Base-by-base conservation (phyloP, 768 basidiomycete genomes). In the Collybia sordida region DNA sequence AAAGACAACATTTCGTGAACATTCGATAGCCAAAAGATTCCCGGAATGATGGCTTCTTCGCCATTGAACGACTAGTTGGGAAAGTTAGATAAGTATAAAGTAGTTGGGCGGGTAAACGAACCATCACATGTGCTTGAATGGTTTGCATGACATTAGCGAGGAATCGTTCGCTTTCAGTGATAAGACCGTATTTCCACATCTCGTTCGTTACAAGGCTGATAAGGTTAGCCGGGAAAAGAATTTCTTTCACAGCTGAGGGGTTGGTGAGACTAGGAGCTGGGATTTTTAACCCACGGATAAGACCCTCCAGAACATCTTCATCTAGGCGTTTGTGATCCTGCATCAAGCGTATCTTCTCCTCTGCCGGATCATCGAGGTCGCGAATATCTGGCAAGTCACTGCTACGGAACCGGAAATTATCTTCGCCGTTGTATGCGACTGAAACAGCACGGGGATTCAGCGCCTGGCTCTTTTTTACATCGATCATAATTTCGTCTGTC, bases 181-280 rank as follows among this genome's bases (percentile, higher is more conserved):
- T 98, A 57, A 99, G 82, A 42, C 95, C 93, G 61, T 96, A 94
- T 70, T 97, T 98, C 97, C 97, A 98, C 97, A 99, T 99, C 70
- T 98, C 97, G 68, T 99, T 99, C n/a, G 94, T 96, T 57, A 97
- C 87, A 41, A 98, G 74, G 64, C 90, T 93, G 70, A 99, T 98
- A 52, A 99, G 82, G 67, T 98, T 98, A 21, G 97, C 95, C 9
- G 97, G 97, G 86, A 99, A 99, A 36, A 99, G 78, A 47, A 99
- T 94, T 67, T 99, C 97, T 70, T 98, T 98, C 54, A 93, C 86
- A 17, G 88, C 85, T n/a, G 94, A 90, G 1, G 94, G 90, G 61
- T 90, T 96, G 40, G 88, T 88, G 38, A 92, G 73, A 61, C 87
- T 94, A 0, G 96, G 93, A 22, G 86, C 81, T 25, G 95, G 93